phyloP scores from a whole-genome alignment of 2,329 filamentous ascomycete genomes.

The Zasmidium cellare region DNA sequence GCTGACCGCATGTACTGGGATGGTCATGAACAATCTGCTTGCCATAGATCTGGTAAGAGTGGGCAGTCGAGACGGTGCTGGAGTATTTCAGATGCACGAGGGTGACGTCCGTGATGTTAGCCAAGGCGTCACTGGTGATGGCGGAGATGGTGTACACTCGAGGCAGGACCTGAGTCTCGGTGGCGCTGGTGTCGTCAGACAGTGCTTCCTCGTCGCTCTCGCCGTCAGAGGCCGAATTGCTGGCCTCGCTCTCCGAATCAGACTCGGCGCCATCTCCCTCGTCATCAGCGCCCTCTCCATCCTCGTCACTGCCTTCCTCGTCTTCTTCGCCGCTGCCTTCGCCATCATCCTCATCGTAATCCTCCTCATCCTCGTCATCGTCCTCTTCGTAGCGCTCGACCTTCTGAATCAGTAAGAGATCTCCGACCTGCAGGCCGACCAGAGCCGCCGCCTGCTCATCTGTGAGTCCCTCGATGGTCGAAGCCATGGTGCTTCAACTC shows the following conservation, averaged over 20 bases:
- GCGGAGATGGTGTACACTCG: conserved; percentile 14
- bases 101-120: conserved; percentile 14
- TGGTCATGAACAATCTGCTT: conserved; percentile 12
- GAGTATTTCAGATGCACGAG: conserved; percentile 16
- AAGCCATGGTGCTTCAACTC: background rate
- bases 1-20: background rate
- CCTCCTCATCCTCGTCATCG: background rate
- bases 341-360: conserved; percentile 14
- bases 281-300: conserved; percentile 9
- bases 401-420: conserved; percentile 4
- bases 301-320: conserved; percentile 8
- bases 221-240: background rate
- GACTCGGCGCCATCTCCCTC: conserved; percentile 2
- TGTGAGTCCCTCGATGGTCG: background rate
- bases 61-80: conserved; percentile 7
- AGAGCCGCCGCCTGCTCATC: background rate
- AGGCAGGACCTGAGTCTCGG: conserved; percentile 4
- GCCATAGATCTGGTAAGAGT: conserved; percentile 27
- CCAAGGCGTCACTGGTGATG: conserved; percentile 13
- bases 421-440: background rate
- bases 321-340: conserved; percentile 12
- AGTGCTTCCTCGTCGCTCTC: background rate
- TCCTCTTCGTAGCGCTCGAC: background rate
- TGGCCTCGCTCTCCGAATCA: conserved; percentile 1
- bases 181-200: background rate